Percentiles rank a stretch among this genome's conserved stretches.
These are phyloP conservation scores for Theileria luwenshuni DNA, from an alignment of 169 alveolate species.

Conservation along the genomic window DNA sequence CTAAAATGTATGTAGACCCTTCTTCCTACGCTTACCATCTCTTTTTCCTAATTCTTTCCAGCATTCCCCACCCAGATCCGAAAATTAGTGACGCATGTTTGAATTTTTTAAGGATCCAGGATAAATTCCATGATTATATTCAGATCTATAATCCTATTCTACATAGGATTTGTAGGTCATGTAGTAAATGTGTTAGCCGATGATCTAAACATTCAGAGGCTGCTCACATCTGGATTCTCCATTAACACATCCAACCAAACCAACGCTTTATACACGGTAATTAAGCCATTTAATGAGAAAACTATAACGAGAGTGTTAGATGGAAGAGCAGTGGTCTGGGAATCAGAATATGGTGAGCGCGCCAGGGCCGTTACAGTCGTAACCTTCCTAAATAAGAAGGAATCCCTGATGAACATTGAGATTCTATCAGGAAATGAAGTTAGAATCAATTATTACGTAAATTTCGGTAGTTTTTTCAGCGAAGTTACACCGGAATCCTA, in stretches of 20 bases:
- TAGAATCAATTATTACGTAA: not conserved
- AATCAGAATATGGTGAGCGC: not conserved
- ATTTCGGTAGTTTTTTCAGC: not conserved
- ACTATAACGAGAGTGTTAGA: not conserved
- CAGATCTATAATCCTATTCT: too few relatives aligned
- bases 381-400: not conserved
- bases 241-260: not conserved
- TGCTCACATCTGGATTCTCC: not conserved
- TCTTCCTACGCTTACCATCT: too few relatives aligned
- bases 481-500: too few relatives aligned
- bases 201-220: not conserved
- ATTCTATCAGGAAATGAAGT: not conserved
- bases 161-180: too few relatives aligned
- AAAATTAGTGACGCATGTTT: too few relatives aligned
- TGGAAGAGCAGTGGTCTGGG: not conserved
- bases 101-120: too few relatives aligned
- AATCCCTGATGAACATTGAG: not conserved
- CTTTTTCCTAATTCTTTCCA: too few relatives aligned
- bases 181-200: conserved; percentile 18
- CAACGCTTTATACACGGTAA: not conserved
- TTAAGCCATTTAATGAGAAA: not conserved
- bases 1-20: too few relatives aligned
- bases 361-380: conserved; percentile 6
- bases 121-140: too few relatives aligned
- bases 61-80: too few relatives aligned